Base-by-base conservation (phyloP, 1,284 basidiomycete genomes). In the Inonotus hispidus region DNA sequence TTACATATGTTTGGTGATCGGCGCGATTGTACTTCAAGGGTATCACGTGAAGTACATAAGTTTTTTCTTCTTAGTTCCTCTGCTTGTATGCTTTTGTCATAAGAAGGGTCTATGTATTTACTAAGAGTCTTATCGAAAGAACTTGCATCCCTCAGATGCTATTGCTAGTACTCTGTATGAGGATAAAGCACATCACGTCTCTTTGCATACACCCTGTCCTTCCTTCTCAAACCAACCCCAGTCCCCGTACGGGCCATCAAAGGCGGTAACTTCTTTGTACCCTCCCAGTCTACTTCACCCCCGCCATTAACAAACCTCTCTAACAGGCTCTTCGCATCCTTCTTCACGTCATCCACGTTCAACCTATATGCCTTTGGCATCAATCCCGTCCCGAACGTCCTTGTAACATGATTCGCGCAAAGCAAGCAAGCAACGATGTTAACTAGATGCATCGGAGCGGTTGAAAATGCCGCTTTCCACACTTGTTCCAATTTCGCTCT, bases 331-430 rank as follows among this genome's bases (percentile, higher is more conserved):
- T 75, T 73, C 32, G 75, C 74, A 54, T 79, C 75, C 21, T 66
- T 69, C 57, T 69, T 70, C 16, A 80, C 73, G 67, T 81, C 79
- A 37, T 60, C 69, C 32, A 76, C 71, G 65, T 76, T 80, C 63
- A 91, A 74, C 53, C 88, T 74, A 74, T 91, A 91, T 66, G 76
- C 73, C 71, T 78, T 79, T 11, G 88, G 90, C 56, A 79, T 87
- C 54, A 91, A 75, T 1, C 88, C 87, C 72, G 88, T 88, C 57
- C 89, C 88, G 70, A 91, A 83, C 59, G 69, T 81, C 60, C 77
- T 73, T 61, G 85, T 90, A 58, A 92, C 80, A 66, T 91, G 88
- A 71, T 91, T 90, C 49, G 84, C 79, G 68, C 87, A 90, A 25
- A 92, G 72, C 53, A 92, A 71, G 13, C 82, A 79, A 0, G 82